phyloP scores from a whole-genome alignment of 257 asterid species.

The Capsicum rhomboideum region DNA sequence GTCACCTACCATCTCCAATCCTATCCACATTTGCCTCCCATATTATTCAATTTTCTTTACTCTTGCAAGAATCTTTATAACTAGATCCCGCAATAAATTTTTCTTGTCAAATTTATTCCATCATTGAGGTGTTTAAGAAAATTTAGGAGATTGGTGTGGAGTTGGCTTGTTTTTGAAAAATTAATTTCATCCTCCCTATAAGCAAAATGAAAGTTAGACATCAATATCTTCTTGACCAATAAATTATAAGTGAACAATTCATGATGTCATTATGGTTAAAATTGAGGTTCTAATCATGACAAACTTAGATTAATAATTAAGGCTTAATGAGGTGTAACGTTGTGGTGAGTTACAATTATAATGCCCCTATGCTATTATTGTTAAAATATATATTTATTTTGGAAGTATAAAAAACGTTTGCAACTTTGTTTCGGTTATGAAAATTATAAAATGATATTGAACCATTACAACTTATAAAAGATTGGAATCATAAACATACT shows the following conservation, averaged over 20 bases:
- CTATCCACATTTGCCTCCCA: neutral
- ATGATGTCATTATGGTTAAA: no score
- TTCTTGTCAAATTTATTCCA: neutral
- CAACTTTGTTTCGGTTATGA: neutral
- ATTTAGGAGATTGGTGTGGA: neutral
- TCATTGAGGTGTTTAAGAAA: neutral
- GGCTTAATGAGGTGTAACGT: no score
- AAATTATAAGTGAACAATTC: neutral
- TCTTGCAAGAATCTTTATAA: neutral
- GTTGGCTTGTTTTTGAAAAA: no score
- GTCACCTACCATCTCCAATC: conserved; percentile 7
- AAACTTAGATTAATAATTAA: no score
- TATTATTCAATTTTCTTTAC: neutral
- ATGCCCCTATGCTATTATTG: neutral
- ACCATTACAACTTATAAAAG: neutral
- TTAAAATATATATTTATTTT: neutral
- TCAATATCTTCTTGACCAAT: no score
- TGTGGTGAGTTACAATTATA: neutral
- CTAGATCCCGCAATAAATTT: neutral
- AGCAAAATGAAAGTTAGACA: neutral
- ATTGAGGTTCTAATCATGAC: no score
- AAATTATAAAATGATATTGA: neutral
- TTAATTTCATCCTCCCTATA: neutral
- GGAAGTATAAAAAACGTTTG: neutral
- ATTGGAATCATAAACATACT: neutral